A percentile compares a stretch with the other conserved stretches of the same genome.
These are phyloP conservation scores for Fonsecaea multimorphosa DNA, from an alignment of 2,329 filamentous ascomycete species.

Conservation along the genomic window DNA sequence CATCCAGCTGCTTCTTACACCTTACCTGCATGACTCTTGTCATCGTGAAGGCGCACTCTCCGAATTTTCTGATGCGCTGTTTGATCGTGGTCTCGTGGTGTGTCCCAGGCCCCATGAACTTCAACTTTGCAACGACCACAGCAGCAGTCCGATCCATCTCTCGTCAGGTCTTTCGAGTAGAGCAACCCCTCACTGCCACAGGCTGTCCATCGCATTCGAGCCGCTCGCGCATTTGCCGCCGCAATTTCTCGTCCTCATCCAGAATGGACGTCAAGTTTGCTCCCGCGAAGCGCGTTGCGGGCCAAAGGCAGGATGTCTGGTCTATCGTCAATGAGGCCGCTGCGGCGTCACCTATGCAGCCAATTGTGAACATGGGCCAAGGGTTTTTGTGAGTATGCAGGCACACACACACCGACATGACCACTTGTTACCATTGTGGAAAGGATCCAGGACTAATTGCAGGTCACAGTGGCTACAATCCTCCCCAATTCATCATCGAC, in stretches of 20 bases:
- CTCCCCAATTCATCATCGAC: constrained; percentile 85
- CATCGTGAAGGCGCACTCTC: not conserved
- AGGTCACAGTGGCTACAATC: constrained; percentile 76
- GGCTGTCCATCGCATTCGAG: constrained; percentile 1
- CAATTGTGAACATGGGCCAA: constrained; percentile 71
- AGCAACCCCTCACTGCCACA: not conserved
- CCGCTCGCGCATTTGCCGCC: constrained; percentile 3
- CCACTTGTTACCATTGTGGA: constrained; percentile 1
- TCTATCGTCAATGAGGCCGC: constrained; percentile 72
- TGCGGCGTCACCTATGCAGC: constrained; percentile 66
- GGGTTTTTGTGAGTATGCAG: constrained; percentile 58
- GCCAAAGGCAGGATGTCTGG: constrained; percentile 60
- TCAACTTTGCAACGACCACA: constrained; percentile 18
- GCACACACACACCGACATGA: not conserved
- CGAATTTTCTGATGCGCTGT: not conserved
- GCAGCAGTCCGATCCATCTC: constrained; percentile 23
- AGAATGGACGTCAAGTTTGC: constrained; percentile 45
- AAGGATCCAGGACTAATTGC: not conserved
- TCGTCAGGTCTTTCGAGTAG: constrained; percentile 20
- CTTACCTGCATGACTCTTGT: not conserved
- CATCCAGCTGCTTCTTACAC: not conserved
- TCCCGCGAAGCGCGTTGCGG: constrained; percentile 56
- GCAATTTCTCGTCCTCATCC: constrained; percentile 25
- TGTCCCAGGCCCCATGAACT: constrained; percentile 24
- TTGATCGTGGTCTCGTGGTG: constrained; percentile 2